Conservation (phyloP, 179 eudicot genomes). For the Drosera spatulata region DNA sequence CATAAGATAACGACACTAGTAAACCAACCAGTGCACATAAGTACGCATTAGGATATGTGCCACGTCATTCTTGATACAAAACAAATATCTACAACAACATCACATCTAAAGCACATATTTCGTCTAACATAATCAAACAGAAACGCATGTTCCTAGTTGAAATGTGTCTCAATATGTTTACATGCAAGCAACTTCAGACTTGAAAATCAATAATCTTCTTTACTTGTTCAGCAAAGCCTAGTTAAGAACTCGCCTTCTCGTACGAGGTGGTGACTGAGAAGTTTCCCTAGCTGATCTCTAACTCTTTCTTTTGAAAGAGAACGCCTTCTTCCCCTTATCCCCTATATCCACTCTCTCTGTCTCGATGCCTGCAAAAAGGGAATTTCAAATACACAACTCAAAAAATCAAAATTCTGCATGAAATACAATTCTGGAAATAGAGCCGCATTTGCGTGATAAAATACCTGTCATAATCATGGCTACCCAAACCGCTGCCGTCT, state of each 20-base stretch:
- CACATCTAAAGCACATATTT: too few species aligned
- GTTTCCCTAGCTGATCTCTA: conserved; percentile 32
- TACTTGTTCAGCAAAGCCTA: background rate
- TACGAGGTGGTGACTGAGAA: conserved; percentile 19
- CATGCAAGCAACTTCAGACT: background rate
- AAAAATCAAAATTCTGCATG: too few species aligned
- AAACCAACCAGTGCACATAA: too few species aligned
- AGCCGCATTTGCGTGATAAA: background rate
- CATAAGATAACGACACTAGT: too few species aligned
- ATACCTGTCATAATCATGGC: conserved; percentile 48
- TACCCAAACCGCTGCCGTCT: conserved; percentile 20
- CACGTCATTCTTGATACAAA: too few species aligned
- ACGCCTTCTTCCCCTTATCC: conserved; percentile 45
- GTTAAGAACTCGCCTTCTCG: conserved; percentile 27
- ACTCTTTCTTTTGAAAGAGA: conserved; percentile 27
- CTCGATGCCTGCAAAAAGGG: conserved; percentile 36
- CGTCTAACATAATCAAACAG: too few species aligned
- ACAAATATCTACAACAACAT: too few species aligned
- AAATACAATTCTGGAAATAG: background rate
- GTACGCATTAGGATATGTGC: too few species aligned
- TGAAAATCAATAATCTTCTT: background rate
- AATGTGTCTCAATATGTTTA: too few species aligned
- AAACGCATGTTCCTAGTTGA: too few species aligned
- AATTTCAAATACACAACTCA: background rate
- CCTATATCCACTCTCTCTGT: conserved; percentile 46